Base-by-base conservation (phyloP, 345 rosid species). In the Rhizophora apiculata region DNA sequence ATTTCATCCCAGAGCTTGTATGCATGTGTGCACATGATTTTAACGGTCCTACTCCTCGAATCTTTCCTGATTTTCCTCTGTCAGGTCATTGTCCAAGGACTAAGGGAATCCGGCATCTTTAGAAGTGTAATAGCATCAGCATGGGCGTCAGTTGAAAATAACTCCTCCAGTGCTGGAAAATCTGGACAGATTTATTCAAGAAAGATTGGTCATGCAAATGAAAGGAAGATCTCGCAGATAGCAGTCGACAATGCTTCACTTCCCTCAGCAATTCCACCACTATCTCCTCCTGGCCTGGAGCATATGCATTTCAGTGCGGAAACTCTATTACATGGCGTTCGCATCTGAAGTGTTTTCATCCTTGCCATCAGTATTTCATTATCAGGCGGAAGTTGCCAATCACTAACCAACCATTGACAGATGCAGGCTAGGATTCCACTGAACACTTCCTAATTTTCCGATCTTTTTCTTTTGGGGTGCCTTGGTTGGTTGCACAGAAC, bases 1-100 rank as follows among this genome's bases (percentile, higher is more conserved):
- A 21, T 32, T 65, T 26, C 66, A 43, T 63, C 68, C 34, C 70
- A 54, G 51, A 59, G 55, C 21, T 36, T 58, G 26, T 53, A 4
- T 9, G 36, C 8, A 56, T 31, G 15, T 48, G 8, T 18, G 57
- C 13, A 29, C 57, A 0, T 54, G 26, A 8, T 54, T 36, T 24
- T 19, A 48, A 56, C 18, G 2, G 57, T 8, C 58, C 29, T 20
- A 60, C 43, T 39, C 58, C 67, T 67, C 26, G 16, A 22, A 30
- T 32, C 32, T 20, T 67, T 56, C 46, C 54, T 30, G 26, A 61
- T 43, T 64, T 16, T 68, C 46, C 32, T 59, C 66, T 69, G 24
- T 10, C 88, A 95, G 99, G 89, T 76, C 56, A 85, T 92, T 69
- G 74, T 85, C 54, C 91, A 91, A 83, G 90, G 79, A 68, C 85